phyloP scores from a whole-genome alignment of 2,329 filamentous ascomycete genomes.

The Xylariales sp. region DNA sequence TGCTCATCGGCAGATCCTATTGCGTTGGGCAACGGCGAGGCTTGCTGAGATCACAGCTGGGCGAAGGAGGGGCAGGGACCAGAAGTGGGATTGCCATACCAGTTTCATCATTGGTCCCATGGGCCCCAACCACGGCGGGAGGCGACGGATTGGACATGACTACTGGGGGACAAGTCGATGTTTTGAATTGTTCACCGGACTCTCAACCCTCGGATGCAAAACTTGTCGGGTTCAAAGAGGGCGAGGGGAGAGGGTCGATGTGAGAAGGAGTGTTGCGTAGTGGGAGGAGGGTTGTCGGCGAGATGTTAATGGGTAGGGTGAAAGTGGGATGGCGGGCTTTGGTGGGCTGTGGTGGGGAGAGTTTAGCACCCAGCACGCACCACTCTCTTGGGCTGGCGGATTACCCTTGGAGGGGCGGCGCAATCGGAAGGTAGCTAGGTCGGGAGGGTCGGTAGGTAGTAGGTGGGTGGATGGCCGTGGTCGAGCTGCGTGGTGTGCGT shows the following conservation, averaged over 20 bases:
- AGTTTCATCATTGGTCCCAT: constrained; percentile 7
- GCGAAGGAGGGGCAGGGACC: constrained; percentile 3
- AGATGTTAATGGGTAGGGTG: too few relatives aligned
- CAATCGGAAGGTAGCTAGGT: constrained; percentile 6
- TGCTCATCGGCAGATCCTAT: background rate
- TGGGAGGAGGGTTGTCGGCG: too few relatives aligned
- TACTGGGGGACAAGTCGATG: background rate
- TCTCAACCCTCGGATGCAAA: too few relatives aligned
- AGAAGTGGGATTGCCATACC: constrained; percentile 4
- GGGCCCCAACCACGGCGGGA: constrained; percentile 3
- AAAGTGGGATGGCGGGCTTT: constrained; percentile 7
- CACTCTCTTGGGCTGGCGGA: background rate
- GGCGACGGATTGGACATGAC: constrained; percentile 8
- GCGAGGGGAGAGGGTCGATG: background rate
- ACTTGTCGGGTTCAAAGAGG: too few relatives aligned
- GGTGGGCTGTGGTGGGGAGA: constrained; percentile 7
- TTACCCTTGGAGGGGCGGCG: constrained; percentile 6
- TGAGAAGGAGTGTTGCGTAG: too few relatives aligned
- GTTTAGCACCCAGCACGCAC: background rate
- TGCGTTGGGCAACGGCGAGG: background rate
- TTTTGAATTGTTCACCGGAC: background rate
- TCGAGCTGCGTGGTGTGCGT: too few relatives aligned
- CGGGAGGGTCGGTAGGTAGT: too few relatives aligned
- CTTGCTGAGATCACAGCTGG: background rate
- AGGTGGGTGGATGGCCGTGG: too few relatives aligned